These are phyloP conservation scores for Lepidopterella palustris DNA, from an alignment of 495 filamentous ascomycete genomes.

Conservation along the genomic window DNA sequence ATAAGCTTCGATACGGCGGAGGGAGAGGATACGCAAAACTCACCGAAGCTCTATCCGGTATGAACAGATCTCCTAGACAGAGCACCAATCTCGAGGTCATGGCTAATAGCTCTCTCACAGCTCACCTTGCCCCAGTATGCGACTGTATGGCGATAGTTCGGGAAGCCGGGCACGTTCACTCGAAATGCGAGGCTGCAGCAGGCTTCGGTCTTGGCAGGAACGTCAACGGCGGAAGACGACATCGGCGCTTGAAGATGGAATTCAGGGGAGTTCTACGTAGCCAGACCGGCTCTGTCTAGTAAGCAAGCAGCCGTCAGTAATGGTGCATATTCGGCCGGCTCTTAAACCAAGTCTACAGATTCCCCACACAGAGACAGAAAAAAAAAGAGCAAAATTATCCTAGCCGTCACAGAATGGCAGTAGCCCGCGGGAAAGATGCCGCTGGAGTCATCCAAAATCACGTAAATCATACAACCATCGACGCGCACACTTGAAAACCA, in stretches of 20 bases:
- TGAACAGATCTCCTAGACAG: constrained; percentile 94
- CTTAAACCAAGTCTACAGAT: not conserved
- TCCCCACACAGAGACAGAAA: not conserved
- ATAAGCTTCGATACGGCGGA: constrained; percentile 6
- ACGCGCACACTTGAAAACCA: not conserved
- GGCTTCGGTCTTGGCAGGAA: not conserved
- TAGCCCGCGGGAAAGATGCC: not conserved
- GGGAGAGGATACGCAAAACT: constrained; percentile 24
- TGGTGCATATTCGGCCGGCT: too few species aligned
- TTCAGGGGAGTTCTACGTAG: too few species aligned
- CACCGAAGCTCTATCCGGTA: constrained; percentile 89
- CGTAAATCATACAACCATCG: not conserved
- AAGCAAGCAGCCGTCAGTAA: too few species aligned
- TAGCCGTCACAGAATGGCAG: not conserved
- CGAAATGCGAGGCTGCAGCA: not conserved
- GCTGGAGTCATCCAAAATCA: too few species aligned
- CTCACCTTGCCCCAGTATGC: not conserved
- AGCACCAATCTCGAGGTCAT: constrained; percentile 83
- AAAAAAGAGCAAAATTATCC: not conserved
- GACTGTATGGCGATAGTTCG: not conserved
- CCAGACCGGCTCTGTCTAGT: too few species aligned
- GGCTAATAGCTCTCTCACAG: constrained; percentile 2
- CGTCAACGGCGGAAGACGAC: too few species aligned
- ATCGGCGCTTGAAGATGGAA: too few species aligned
- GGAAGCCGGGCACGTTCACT: too few species aligned